These are phyloP conservation scores for Nannochloropsis oceanica DNA, from an alignment of 108 stramenopile species.

Conservation along the genomic window DNA sequence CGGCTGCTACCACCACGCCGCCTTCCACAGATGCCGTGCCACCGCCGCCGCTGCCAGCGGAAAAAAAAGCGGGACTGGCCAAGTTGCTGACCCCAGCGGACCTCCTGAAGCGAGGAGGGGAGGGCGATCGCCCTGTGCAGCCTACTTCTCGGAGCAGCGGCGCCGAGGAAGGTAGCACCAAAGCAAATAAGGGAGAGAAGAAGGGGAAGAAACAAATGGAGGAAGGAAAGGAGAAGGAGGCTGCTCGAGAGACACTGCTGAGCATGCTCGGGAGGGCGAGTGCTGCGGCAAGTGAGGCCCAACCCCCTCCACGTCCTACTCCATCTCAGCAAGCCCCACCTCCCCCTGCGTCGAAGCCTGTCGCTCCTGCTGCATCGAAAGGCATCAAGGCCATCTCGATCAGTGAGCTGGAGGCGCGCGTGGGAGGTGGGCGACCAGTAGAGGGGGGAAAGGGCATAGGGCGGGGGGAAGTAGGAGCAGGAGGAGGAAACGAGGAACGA, in stretches of 20 bases:
- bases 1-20: not conserved
- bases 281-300: not conserved
- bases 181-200: not conserved
- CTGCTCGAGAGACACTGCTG: not conserved
- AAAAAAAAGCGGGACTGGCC: not conserved
- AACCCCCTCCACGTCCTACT: not conserved
- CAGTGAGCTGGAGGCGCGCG: not conserved
- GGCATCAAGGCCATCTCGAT: not conserved
- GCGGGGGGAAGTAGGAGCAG: not conserved
- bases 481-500: not conserved
- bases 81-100: not conserved
- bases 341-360: not conserved
- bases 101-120: not conserved
- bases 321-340: not conserved
- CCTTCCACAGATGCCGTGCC: no score
- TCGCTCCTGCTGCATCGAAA: not conserved
- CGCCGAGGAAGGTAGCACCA: not conserved
- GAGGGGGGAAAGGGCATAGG: not conserved
- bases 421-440: not conserved
- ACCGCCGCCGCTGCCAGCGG: no score
- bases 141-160: not conserved
- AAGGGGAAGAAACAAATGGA: not conserved
- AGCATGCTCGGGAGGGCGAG: not conserved
- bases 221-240: not conserved
- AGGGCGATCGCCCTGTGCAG: not conserved